These are phyloP conservation scores for Telopea speciosissima DNA, from an alignment of 177 flowering plant genomes.

Conservation along the genomic window DNA sequence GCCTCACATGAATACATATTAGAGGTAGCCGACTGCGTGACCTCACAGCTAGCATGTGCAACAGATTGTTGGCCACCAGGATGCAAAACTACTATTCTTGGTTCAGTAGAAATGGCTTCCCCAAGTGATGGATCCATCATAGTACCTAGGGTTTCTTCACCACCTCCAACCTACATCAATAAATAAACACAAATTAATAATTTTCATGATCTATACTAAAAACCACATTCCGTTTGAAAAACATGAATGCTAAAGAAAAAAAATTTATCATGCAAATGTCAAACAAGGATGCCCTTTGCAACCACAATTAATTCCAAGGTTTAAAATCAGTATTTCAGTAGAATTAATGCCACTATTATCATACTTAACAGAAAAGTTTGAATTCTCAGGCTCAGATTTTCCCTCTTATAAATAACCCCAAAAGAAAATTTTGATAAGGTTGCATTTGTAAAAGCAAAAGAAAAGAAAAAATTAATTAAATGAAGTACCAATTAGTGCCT, in stretches of 20 bases:
- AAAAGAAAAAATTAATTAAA: background rate
- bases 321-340: background rate
- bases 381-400: background rate
- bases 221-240: background rate
- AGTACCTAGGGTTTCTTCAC: conserved; percentile 29
- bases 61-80: conserved; percentile 16
- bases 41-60: conserved; percentile 25
- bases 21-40: conserved; percentile 25
- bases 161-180: conserved; percentile 25
- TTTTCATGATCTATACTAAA: background rate
- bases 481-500: no score
- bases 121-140: conserved; percentile 23
- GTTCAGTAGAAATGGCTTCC: conserved; percentile 23
- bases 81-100: conserved; percentile 5
- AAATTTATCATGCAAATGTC: background rate
- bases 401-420: background rate
- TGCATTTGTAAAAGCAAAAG: background rate
- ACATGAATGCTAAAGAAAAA: background rate
- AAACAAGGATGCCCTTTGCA: background rate
- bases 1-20: conserved; percentile 25
- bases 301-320: background rate
- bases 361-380: no score
- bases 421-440: background rate
- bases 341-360: background rate
- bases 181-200: conserved; percentile 2